phyloP scores from a whole-genome alignment of 768 basidiomycete genomes.

The Zangia roseola region DNA sequence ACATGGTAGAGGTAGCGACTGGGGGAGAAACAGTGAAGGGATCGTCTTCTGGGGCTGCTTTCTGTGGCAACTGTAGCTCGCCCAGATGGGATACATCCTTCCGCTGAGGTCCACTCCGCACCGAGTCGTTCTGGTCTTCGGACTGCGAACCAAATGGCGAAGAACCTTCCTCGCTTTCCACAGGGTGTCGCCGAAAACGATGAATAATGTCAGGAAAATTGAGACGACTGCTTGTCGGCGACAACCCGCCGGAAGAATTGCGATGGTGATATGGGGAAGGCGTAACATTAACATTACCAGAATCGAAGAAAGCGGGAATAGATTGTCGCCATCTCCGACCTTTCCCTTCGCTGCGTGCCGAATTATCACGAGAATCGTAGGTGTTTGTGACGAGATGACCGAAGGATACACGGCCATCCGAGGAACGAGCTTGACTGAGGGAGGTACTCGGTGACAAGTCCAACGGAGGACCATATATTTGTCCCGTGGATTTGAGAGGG shows the following conservation, averaged over 20 bases:
- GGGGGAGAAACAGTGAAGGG: slow-evolving; percentile 1
- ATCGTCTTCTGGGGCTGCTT: slow-evolving; percentile 12
- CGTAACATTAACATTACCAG: slow-evolving; percentile 35
- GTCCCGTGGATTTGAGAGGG: slow-evolving; percentile 16
- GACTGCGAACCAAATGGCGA: slow-evolving; percentile 47
- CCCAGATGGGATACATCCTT: slow-evolving; percentile 26
- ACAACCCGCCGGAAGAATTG: slow-evolving; percentile 32
- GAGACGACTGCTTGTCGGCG: slow-evolving; percentile 44
- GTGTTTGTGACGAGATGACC: slow-evolving; percentile 52
- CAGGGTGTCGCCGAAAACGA: slow-evolving; percentile 33
- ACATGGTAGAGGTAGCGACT: not conserved
- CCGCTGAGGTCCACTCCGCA: slow-evolving; percentile 15
- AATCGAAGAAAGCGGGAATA: slow-evolving; percentile 28
- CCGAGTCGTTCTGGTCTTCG: slow-evolving; percentile 36
- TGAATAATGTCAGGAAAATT: slow-evolving; percentile 39
- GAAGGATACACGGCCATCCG: slow-evolving; percentile 55
- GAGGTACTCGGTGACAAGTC: slow-evolving; percentile 42
- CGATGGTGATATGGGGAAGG: slow-evolving; percentile 33
- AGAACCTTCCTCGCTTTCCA: slow-evolving; percentile 47
- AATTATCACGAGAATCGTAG: slow-evolving; percentile 47
- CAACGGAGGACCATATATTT: slow-evolving; percentile 34
- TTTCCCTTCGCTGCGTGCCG: slow-evolving; percentile 42
- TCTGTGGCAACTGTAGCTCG: slow-evolving; percentile 21
- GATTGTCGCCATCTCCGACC: slow-evolving; percentile 27
- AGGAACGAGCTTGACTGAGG: slow-evolving; percentile 37